These are phyloP conservation scores for Pleurotus sapidus DNA, from an alignment of 768 basidiomycete genomes.

Conservation along the genomic window DNA sequence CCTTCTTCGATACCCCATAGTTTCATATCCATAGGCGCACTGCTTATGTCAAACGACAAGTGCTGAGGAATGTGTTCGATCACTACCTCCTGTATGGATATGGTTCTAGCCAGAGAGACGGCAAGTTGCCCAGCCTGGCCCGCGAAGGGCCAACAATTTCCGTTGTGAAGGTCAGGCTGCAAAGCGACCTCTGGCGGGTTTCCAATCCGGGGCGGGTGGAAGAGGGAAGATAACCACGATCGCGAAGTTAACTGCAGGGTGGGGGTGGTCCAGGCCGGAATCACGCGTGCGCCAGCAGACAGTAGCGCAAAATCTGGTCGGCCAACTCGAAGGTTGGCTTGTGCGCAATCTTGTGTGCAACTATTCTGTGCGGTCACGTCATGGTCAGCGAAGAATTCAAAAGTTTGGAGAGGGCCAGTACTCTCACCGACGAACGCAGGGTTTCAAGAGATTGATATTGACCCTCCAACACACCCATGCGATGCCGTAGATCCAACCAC, in stretches of 20 bases:
- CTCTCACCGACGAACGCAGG: no score
- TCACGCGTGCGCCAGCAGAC: neutral
- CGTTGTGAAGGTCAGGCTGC: neutral
- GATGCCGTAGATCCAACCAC: no score
- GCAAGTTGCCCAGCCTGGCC: neutral
- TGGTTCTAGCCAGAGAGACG: neutral
- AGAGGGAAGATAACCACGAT: neutral
- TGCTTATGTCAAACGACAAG: neutral
- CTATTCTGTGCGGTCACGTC: no score
- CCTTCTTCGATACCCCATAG: no score
- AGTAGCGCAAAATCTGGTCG: neutral
- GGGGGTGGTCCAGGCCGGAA: neutral
- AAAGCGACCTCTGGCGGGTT: no score
- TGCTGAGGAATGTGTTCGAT: neutral
- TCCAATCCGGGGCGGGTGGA: no score
- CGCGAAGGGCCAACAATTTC: neutral
- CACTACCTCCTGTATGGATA: neutral
- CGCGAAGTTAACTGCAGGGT: neutral
- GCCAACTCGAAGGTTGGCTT: neutral
- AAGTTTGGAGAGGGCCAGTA: no score
- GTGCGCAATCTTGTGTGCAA: no score
- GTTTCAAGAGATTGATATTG: no score
- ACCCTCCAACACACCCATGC: no score
- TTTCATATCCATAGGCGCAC: no score
- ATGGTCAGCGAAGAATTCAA: no score